These are phyloP conservation scores for Yamagishiella unicocca DNA, from an alignment of 139 green algal species.

Conservation along the genomic window DNA sequence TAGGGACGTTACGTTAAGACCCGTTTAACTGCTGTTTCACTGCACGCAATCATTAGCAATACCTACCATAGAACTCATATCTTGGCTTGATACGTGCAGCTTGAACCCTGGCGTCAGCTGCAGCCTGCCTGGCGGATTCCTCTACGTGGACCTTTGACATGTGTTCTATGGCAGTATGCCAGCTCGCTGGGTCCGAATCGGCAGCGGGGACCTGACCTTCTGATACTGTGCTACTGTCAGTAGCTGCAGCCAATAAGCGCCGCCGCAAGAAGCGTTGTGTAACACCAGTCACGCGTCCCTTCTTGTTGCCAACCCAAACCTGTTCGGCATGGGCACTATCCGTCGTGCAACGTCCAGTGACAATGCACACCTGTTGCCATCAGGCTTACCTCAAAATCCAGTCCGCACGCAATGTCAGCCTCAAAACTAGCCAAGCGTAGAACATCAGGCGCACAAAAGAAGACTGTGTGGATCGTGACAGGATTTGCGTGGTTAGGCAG, in stretches of 20 bases:
- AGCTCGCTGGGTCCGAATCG: not conserved
- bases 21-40: no score
- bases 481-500: not conserved
- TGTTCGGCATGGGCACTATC: no score
- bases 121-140: not conserved
- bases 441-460: conserved; percentile 18
- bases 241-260: not conserved
- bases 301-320: conserved; percentile 28
- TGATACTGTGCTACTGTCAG: not conserved
- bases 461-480: not conserved
- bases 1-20: no score
- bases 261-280: conserved; percentile 14
- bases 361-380: not conserved
- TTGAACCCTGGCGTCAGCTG: not conserved
- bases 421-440: not conserved
- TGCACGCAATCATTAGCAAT: not conserved
- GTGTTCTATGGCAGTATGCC: not conserved
- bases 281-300: conserved; percentile 1
- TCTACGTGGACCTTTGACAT: conserved; percentile 19
- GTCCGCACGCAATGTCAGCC: not conserved
- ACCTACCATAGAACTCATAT: conserved; percentile 23
- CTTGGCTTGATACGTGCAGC: conserved; percentile 1
- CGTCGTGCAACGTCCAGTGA: not conserved
- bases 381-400: conserved; percentile 15
- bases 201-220: not conserved